Percentiles rank a stretch among this genome's conserved stretches.
Conservation (phyloP, 129 eudicot species). For the Flaveria brownii region DNA sequence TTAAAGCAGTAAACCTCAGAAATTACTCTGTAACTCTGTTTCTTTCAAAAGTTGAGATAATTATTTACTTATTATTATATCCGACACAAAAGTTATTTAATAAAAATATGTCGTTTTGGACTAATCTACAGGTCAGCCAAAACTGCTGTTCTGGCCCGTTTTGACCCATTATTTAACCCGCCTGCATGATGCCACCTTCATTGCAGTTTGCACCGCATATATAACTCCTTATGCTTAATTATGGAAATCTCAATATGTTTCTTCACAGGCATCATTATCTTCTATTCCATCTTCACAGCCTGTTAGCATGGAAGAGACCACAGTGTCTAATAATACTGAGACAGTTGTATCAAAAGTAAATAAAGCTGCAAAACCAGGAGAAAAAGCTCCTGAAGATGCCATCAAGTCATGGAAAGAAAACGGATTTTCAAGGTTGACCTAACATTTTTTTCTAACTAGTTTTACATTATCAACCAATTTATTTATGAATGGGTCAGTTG, state of each 20-base stretch:
- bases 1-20: background rate
- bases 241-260: conserved; percentile 9
- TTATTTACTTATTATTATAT: background rate
- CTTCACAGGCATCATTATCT: conserved; percentile 42
- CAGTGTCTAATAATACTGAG: conserved; percentile 15
- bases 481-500: background rate
- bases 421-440: conserved; percentile 82
- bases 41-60: background rate
- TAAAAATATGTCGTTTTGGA: background rate
- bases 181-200: background rate
- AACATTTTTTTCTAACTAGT: background rate
- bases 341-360: conserved; percentile 32
- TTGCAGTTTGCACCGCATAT: background rate
- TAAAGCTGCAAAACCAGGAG: conserved; percentile 74
- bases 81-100: background rate
- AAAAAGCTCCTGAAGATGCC: conserved; percentile 62
- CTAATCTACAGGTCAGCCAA: background rate
- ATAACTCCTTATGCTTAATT: background rate
- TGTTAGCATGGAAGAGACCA: conserved; percentile 48
- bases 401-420: conserved; percentile 75
- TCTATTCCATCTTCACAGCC: conserved; percentile 31
- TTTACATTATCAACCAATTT: background rate
- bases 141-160: background rate
- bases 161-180: background rate
- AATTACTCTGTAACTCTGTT: too few relatives aligned